A percentile compares a stretch with the other conserved stretches of the same genome.
phyloP scores from a whole-genome alignment of 805 yeast species.

The Candida stauntonica region DNA sequence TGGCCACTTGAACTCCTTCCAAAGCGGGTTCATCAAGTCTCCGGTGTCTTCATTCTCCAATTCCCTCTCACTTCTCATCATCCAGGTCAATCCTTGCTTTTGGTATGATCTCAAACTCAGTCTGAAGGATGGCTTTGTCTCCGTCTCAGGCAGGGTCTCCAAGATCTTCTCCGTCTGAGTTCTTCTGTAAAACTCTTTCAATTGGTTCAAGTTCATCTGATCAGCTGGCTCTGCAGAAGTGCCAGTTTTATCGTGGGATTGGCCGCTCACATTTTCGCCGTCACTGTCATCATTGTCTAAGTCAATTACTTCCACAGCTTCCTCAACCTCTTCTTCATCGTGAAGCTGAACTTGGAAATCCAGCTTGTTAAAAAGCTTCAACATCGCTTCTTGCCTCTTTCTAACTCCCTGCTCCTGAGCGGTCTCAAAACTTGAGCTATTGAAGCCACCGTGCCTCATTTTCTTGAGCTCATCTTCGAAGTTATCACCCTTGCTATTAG shows the following conservation, averaged over 20 bases:
- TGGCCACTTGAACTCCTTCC: conserved; percentile 83
- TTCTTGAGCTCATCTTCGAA: conserved; percentile 22
- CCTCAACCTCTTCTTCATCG: conserved; percentile 14
- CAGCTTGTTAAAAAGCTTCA: conserved; percentile 50
- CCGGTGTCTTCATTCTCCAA: conserved; percentile 36
- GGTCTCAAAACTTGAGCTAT: conserved; percentile 38
- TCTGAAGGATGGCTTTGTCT: conserved; percentile 44
- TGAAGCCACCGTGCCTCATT: conserved; percentile 12
- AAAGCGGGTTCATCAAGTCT: conserved; percentile 73
- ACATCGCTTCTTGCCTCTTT: conserved; percentile 50
- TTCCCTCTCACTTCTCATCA: conserved; percentile 75
- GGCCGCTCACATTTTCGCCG: too few relatives aligned
- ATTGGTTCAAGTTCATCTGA: conserved; percentile 62
- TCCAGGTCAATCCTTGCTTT: conserved; percentile 82
- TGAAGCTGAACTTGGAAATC: conserved; percentile 25
- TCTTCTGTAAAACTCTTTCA: conserved; percentile 69
- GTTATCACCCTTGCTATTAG: conserved; percentile 10
- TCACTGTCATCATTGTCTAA: conserved; percentile 32
- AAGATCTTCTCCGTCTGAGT: conserved; percentile 59
- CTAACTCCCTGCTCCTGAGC: conserved; percentile 48
- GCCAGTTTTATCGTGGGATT: conserved; percentile 11
- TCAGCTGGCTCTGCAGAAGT: conserved; percentile 21
- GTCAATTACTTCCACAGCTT: conserved; percentile 29
- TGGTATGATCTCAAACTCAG: conserved; percentile 72
- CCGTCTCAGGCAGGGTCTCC: conserved; percentile 58